Evolutionary conservation across 1,284 basidiomycete species (phyloP), one percentile per base, ranked within the genome.

Genomic region (Mycosarcoma mackinlayi): DNA sequence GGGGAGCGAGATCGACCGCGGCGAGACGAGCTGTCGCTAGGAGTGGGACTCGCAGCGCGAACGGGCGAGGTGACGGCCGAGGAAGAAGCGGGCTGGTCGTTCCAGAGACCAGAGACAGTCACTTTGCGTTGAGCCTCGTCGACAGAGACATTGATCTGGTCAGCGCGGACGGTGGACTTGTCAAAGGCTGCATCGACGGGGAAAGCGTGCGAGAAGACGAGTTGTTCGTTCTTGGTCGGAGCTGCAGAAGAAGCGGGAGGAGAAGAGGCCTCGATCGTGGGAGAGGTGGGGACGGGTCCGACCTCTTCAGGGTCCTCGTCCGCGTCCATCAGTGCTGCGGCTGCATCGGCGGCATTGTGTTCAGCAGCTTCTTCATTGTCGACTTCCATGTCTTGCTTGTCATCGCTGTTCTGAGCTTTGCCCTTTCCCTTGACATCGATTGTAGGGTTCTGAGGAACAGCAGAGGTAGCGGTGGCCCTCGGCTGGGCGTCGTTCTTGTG

Each of bases 81-180:
- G n/a, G 40, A 30, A 1, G 50, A 8, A 14, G 49, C 23, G 13
- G 53, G 35, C 34, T 56, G 40, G n/a, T 66, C 25, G 59, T 63
- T 56, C 69, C 69, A 73, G 30, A 73, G 69, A 8, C 69, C 69
- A 18, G 69, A 59, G 46, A 73, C 69, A 7, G 69, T 73, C 23
- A 73, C 64, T 23, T 53, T 67, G 60, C 53, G 56, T 37, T 56
- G 35, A 13, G 48, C n/a, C 30, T 73, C 69, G 39, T 73, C 64
- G 37, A 73, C 64, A 3, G 69, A 67, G 30, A 73, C 52, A 13
- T 61, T 53, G 64, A 73, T 73, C 31, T 48, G 37, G 19, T 64
- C 63, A 47, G 69, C 64, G 16, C 65, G 47, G 25, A 73, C 24
- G 23, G 56, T 35, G 7, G 58, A 23, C 50, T 62, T 61, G 46